phyloP scores from a whole-genome alignment of 2,329 filamentous ascomycete species.

The Zymoseptoria crescenta region DNA sequence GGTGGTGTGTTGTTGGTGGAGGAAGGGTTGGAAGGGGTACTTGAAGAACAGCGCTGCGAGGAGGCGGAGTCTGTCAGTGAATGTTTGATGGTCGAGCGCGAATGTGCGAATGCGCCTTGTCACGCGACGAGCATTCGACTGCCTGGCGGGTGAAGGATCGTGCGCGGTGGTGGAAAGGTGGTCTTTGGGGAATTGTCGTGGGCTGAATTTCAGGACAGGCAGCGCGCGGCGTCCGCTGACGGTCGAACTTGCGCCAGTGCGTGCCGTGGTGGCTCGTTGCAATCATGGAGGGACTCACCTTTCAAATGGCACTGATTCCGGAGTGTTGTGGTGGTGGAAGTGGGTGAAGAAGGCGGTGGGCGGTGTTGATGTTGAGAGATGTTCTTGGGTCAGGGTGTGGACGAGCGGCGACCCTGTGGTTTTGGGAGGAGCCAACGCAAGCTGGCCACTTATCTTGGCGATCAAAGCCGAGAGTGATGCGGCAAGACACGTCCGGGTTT shows the following conservation, averaged over 20 bases:
- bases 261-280: background rate
- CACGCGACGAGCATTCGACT: background rate
- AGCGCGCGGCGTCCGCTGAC: background rate
- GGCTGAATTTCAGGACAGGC: background rate
- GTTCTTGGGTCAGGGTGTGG: background rate
- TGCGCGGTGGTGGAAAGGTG: background rate
- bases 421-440: background rate
- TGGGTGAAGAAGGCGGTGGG: background rate
- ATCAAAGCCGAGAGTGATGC: background rate
- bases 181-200: background rate
- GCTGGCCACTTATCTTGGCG: too few species aligned
- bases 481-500: background rate
- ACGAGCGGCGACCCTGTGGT: background rate
- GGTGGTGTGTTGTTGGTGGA: conserved; percentile 3
- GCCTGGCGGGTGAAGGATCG: background rate
- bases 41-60: conserved; percentile 8
- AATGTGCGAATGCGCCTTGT: background rate
- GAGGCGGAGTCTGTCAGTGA: background rate
- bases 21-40: conserved; percentile 3
- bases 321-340: background rate
- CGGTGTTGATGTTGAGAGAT: background rate
- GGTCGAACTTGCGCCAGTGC: background rate
- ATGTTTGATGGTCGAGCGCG: background rate
- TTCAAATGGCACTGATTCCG: background rate
- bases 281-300: background rate